Conservation (phyloP, 139 green algal genomes). For the Zygnema circumcarinatum region DNA sequence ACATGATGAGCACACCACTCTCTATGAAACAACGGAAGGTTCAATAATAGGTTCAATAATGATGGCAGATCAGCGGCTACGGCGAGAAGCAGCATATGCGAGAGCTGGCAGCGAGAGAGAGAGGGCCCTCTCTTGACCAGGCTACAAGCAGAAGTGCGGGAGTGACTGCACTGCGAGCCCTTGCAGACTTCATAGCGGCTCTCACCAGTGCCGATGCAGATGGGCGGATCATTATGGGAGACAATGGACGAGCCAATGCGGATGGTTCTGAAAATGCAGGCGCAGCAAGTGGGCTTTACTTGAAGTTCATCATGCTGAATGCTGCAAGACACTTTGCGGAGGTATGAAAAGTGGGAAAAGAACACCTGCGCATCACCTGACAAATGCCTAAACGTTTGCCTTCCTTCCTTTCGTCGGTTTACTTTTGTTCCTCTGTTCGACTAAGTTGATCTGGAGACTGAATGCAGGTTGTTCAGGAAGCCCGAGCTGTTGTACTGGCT, state of each 20-base stretch:
- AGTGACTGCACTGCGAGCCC: conserved; percentile 68
- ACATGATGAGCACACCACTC: too few species aligned
- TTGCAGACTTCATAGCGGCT: conserved; percentile 76
- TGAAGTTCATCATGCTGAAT: conserved; percentile 89
- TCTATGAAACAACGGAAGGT: too few species aligned
- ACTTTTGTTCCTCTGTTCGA: neutral
- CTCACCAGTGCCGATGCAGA: conserved; percentile 84
- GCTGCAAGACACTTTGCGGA: conserved; percentile 80
- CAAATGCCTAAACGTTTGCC: neutral
- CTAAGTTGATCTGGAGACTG: too few species aligned
- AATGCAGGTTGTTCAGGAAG: conserved; percentile 35
- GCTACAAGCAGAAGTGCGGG: conserved; percentile 37
- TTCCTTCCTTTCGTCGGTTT: neutral
- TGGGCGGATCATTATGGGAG: conserved; percentile 83
- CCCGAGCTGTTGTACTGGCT: conserved; percentile 84
- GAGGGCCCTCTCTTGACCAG: neutral
- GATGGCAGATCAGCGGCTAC: conserved; percentile 55
- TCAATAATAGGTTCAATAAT: too few species aligned
- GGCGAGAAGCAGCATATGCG: conserved; percentile 24
- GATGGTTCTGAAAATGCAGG: neutral
- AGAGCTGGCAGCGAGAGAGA: conserved; percentile 11
- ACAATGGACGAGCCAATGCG: neutral
- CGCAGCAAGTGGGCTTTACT: conserved; percentile 51
- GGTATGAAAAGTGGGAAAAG: too few species aligned
- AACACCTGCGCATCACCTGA: neutral